A percentile compares a stretch with the other conserved stretches of the same genome.
These are phyloP conservation scores for Tolypocladium album DNA, from an alignment of 2,329 filamentous ascomycete genomes.

Conservation along the genomic window DNA sequence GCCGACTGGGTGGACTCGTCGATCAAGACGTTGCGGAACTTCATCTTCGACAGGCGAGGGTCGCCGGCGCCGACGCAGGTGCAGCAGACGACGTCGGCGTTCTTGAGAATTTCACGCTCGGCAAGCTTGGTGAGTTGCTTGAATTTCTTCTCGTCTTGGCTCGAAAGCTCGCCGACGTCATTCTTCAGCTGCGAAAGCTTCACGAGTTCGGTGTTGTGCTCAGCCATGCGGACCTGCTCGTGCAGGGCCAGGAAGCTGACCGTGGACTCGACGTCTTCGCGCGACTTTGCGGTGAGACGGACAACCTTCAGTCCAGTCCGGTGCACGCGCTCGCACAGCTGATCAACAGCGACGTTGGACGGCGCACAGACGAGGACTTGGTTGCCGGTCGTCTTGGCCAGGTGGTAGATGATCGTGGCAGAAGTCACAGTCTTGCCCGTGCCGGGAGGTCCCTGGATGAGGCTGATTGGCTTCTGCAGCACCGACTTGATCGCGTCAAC, in stretches of 20 bases:
- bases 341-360: conserved; percentile 96
- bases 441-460: conserved; percentile 94
- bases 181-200: conserved; percentile 90
- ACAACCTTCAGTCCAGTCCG: conserved; percentile 92
- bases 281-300: conserved; percentile 94
- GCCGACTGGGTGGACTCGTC: conserved; percentile 98
- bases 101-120: conserved; percentile 87
- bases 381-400: conserved; percentile 88
- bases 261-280: conserved; percentile 97
- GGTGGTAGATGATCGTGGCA: conserved; percentile 95
- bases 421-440: conserved; percentile 99
- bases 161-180: conserved; percentile 83
- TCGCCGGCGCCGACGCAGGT: conserved; percentile 97
- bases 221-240: conserved; percentile 94
- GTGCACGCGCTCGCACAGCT: conserved; percentile 95
- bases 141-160: conserved; percentile 96
- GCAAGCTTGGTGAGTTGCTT: conserved; percentile 90
- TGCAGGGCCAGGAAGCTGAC: conserved; percentile 93
- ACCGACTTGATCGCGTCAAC: conserved; percentile 95
- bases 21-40: conserved; percentile 95
- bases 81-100: conserved; percentile 97
- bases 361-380: conserved; percentile 95
- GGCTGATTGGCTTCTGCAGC: conserved; percentile 80
- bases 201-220: conserved; percentile 85
- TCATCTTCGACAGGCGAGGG: conserved; percentile 89